Evolutionary conservation across 345 rosid genomes (phyloP).

Genomic region (Anastatica hierochuntica): DNA sequence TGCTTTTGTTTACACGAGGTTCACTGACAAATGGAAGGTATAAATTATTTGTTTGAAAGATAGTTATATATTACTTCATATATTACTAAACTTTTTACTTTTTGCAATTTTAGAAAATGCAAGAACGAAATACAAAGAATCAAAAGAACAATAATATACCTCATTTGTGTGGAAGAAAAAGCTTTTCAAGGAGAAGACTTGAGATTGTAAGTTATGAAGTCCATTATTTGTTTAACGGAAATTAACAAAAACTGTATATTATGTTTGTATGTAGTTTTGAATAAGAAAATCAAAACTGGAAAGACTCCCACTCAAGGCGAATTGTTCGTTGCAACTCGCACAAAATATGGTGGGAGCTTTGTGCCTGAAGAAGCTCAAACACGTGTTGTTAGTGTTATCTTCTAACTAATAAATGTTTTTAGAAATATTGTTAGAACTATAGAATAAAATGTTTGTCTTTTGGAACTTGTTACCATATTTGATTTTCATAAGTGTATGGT

Average conservation of each 20-base stretch:
- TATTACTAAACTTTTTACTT: too few relatives aligned
- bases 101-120: background rate
- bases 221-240: too few relatives aligned
- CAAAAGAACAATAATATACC: background rate
- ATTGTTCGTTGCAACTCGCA: background rate
- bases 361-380: background rate
- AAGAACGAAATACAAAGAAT: background rate
- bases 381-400: background rate
- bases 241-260: too few relatives aligned
- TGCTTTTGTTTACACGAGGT: background rate
- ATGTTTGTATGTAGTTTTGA: background rate
- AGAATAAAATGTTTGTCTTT: too few relatives aligned
- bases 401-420: too few relatives aligned
- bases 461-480: too few relatives aligned
- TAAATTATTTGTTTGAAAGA: background rate
- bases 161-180: background rate
- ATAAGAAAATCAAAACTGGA: background rate
- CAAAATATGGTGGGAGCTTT: background rate
- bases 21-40: background rate
- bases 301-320: background rate
- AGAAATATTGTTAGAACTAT: too few relatives aligned
- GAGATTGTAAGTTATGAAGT: background rate
- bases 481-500: too few relatives aligned
- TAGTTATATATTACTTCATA: too few relatives aligned
- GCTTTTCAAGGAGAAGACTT: background rate